Evolutionary conservation across 2,329 filamentous ascomycete species (phyloP).

Genomic region (Mollisia scopiformis): DNA sequence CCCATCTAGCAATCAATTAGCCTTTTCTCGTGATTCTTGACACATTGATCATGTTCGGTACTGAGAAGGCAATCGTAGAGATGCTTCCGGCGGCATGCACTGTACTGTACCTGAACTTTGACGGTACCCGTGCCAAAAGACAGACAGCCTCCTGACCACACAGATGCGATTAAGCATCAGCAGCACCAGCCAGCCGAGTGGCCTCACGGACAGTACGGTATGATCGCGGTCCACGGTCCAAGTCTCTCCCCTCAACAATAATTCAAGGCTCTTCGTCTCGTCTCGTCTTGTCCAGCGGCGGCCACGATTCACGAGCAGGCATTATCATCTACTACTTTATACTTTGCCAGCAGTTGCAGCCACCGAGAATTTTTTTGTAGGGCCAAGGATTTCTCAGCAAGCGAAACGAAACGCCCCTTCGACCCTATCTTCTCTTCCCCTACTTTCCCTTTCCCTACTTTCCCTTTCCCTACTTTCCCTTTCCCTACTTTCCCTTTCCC

Average conservation of each 20-base stretch:
- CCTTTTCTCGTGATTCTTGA: not conserved
- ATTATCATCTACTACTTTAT: too few relatives aligned
- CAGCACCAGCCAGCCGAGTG: not conserved
- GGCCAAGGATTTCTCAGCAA: too few relatives aligned
- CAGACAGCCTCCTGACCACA: too few relatives aligned
- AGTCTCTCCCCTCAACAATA: not conserved
- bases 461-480: not conserved
- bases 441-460: too few relatives aligned
- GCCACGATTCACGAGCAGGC: not conserved
- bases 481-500: too few relatives aligned
- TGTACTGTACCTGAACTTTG: too few relatives aligned
- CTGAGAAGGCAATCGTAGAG: not conserved
- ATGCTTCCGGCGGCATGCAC: not conserved
- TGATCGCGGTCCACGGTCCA: not conserved
- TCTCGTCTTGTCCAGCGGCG: not conserved
- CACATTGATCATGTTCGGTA: not conserved
- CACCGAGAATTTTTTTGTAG: too few relatives aligned
- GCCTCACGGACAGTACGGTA: not conserved
- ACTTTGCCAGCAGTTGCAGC: not conserved
- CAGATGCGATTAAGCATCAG: too few relatives aligned
- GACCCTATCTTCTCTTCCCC: not conserved
- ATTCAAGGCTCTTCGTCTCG: not conserved
- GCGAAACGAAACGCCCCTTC: not conserved
- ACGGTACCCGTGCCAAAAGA: too few relatives aligned
- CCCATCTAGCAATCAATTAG: not conserved